phyloP scores from a whole-genome alignment of 116 monocot genomes.

The Zostera marina region DNA sequence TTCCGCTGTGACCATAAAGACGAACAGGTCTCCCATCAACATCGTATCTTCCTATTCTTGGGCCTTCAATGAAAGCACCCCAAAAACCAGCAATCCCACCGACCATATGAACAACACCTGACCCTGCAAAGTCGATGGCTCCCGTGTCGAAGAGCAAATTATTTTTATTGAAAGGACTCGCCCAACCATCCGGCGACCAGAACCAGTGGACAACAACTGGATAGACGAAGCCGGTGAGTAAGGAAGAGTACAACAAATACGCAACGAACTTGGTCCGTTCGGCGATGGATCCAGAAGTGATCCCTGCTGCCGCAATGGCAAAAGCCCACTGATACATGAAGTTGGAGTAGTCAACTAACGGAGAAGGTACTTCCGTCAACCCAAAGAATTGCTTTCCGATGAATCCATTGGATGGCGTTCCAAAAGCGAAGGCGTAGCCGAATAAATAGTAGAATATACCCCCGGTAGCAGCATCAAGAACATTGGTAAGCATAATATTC shows the following conservation, averaged over 20 bases:
- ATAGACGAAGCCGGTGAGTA: constrained; percentile 66
- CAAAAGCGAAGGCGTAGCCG: constrained; percentile 63
- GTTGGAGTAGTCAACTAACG: constrained; percentile 45
- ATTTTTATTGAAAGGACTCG: constrained; percentile 4
- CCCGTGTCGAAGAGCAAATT: constrained; percentile 29
- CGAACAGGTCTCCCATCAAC: constrained; percentile 14
- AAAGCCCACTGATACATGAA: constrained; percentile 58
- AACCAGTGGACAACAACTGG: constrained; percentile 76
- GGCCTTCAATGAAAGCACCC: constrained; percentile 43
- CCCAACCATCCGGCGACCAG: constrained; percentile 74
- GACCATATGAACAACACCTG: constrained; percentile 45
- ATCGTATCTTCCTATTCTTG: constrained; percentile 28
- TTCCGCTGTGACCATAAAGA: constrained; percentile 42
- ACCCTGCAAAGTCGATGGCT: constrained; percentile 38
- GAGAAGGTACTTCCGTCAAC: constrained; percentile 19
- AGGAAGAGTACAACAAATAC: constrained; percentile 56
- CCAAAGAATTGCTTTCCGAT: constrained; percentile 49
- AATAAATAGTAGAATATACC: constrained; percentile 71
- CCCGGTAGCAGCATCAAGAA: constrained; percentile 61
- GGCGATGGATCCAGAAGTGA: constrained; percentile 41
- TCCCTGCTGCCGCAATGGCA: constrained; percentile 56
- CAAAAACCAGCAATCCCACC: constrained; percentile 44
- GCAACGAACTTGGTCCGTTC: constrained; percentile 59
- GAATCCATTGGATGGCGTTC: constrained; percentile 46
- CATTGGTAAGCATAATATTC: constrained; percentile 89